A percentile compares a stretch with the other conserved stretches of the same genome.
Conservation (phyloP, 805 yeast genomes). For the Ogataea nonfermentans region DNA sequence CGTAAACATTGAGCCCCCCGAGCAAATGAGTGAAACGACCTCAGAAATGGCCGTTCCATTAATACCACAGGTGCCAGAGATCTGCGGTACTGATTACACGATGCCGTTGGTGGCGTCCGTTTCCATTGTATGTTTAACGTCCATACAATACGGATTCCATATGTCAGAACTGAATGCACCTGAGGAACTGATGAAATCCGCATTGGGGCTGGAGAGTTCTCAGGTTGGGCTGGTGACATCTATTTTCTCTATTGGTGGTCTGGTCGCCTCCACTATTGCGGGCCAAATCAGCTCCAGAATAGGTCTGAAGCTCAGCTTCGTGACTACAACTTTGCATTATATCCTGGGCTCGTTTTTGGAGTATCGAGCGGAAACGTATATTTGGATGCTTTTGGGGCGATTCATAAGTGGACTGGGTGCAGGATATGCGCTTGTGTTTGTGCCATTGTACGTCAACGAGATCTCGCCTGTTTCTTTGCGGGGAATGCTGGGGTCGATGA, state of each 20-base stretch:
- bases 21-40: background rate
- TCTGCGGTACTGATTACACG: slow-evolving; percentile 5
- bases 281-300: slow-evolving; percentile 60
- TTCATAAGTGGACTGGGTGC: slow-evolving; percentile 82
- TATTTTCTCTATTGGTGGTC: slow-evolving; percentile 80
- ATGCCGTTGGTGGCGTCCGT: slow-evolving; percentile 43
- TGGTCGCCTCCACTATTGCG: slow-evolving; percentile 68
- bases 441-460: slow-evolving; percentile 80
- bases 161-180: slow-evolving; percentile 95
- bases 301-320: slow-evolving; percentile 60
- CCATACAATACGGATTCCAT: slow-evolving; percentile 91
- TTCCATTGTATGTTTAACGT: slow-evolving; percentile 66
- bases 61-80: background rate
- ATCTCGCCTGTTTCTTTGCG: slow-evolving; percentile 65
- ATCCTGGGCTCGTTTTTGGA: slow-evolving; percentile 63
- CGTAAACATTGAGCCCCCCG: background rate
- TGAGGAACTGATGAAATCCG: slow-evolving; percentile 48
- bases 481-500: slow-evolving; percentile 86
- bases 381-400: slow-evolving; percentile 59
- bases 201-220: slow-evolving; percentile 33
- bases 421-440: slow-evolving; percentile 81
- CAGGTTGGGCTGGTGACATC: slow-evolving; percentile 76
- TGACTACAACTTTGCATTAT: slow-evolving; percentile 50
- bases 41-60: background rate
- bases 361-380: slow-evolving; percentile 45